A percentile compares a stretch with the other conserved stretches of the same genome.
These are phyloP conservation scores for Scleroderma bovista DNA, from an alignment of 768 basidiomycete genomes.

Conservation along the genomic window DNA sequence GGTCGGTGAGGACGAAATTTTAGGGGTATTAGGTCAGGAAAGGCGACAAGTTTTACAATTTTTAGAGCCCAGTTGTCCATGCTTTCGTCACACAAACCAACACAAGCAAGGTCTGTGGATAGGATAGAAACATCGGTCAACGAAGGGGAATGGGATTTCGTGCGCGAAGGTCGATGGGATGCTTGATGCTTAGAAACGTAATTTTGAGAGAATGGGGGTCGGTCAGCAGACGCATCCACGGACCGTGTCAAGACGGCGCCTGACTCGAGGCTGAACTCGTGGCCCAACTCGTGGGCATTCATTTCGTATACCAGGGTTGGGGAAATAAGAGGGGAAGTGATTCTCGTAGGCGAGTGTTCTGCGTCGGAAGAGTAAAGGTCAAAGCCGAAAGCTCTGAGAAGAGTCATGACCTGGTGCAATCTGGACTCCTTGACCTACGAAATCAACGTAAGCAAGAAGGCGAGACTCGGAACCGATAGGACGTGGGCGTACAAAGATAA, in stretches of 20 bases:
- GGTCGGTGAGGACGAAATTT: slow-evolving; percentile 8
- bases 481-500: slow-evolving; percentile 57
- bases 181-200: background rate
- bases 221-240: background rate
- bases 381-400: slow-evolving; percentile 59
- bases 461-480: background rate
- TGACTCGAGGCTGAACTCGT: slow-evolving; percentile 28
- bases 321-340: slow-evolving; percentile 27
- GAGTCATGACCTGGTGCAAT: slow-evolving; percentile 54
- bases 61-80: slow-evolving; percentile 73
- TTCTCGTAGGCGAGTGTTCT: slow-evolving; percentile 28
- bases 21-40: slow-evolving; percentile 60
- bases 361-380: slow-evolving; percentile 52
- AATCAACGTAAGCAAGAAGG: slow-evolving; percentile 3
- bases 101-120: slow-evolving; percentile 67
- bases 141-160: slow-evolving; percentile 49
- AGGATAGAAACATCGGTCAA: slow-evolving; percentile 57
- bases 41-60: slow-evolving; percentile 72
- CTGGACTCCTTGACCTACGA: slow-evolving; percentile 61
- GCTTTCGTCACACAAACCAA: slow-evolving; percentile 64
- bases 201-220: background rate
- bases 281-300: slow-evolving; percentile 23
- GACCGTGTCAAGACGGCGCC: slow-evolving; percentile 41
- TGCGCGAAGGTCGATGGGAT: slow-evolving; percentile 18
- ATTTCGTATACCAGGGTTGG: slow-evolving; percentile 27